A percentile compares a stretch with the other conserved stretches of the same genome.
Evolutionary conservation across 1,139 yeast genomes (phyloP).

Genomic region (Yamadazyma epiphylla): DNA sequence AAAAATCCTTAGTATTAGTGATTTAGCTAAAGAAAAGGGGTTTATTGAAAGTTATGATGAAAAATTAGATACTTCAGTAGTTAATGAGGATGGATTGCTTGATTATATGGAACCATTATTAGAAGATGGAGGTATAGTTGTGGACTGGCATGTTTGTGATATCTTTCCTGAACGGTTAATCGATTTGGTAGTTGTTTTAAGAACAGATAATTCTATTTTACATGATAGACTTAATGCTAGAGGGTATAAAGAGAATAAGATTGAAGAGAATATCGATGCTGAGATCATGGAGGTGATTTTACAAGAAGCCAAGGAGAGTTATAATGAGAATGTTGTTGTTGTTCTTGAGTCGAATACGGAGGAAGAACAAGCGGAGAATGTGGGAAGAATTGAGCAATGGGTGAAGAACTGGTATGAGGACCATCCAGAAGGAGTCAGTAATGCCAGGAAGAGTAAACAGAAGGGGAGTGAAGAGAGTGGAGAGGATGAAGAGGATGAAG

Average conservation of each 20-base stretch:
- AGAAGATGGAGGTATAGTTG: slow-evolving; percentile 76
- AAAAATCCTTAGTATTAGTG: slow-evolving; percentile 68
- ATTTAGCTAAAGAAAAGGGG: slow-evolving; percentile 71
- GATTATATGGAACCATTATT: slow-evolving; percentile 79
- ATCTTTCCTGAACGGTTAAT: slow-evolving; percentile 89
- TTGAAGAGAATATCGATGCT: slow-evolving; percentile 90
- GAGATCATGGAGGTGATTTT: slow-evolving; percentile 93
- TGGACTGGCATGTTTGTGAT: slow-evolving; percentile 98
- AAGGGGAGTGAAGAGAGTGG: slow-evolving; percentile 4
- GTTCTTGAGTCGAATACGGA: slow-evolving; percentile 68
- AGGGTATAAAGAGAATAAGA: slow-evolving; percentile 73
- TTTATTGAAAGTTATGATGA: slow-evolving; percentile 86
- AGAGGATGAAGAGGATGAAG: slow-evolving; percentile 5
- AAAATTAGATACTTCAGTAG: slow-evolving; percentile 78
- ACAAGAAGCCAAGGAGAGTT: slow-evolving; percentile 82
- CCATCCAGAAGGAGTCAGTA: slow-evolving; percentile 39
- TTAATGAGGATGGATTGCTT: slow-evolving; percentile 84
- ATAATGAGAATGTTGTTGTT: slow-evolving; percentile 75
- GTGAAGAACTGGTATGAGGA: slow-evolving; percentile 61
- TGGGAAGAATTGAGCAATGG: slow-evolving; percentile 75
- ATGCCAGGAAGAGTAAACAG: slow-evolving; percentile 3
- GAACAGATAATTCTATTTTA: slow-evolving; percentile 69
- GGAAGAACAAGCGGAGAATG: slow-evolving; percentile 77
- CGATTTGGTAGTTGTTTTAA: slow-evolving; percentile 84
- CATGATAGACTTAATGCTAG: slow-evolving; percentile 73